phyloP scores from a whole-genome alignment of 305 asterid species.

The Fraxinus nigra region DNA sequence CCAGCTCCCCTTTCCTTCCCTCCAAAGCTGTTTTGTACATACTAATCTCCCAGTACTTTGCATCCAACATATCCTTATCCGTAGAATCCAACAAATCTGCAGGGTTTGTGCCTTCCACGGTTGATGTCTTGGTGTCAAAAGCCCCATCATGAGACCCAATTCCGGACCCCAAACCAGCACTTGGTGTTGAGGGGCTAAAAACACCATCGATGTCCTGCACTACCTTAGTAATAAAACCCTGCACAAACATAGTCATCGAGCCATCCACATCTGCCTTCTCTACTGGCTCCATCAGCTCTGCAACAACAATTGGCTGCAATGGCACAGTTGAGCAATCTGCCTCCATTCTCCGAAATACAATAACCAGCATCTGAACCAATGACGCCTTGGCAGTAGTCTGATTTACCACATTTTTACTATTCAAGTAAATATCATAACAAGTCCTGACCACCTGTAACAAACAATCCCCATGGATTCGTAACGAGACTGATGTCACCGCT shows the following conservation, averaged over 20 bases:
- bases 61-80: slow-evolving; percentile 98
- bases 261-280: slow-evolving; percentile 87
- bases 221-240: slow-evolving; percentile 84
- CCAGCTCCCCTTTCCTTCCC: slow-evolving; percentile 96
- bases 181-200: slow-evolving; percentile 68
- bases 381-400: slow-evolving; percentile 97
- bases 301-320: slow-evolving; percentile 91
- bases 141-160: slow-evolving; percentile 86
- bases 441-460: slow-evolving; percentile 86
- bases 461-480: slow-evolving; percentile 89
- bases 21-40: slow-evolving; percentile 97
- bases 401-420: slow-evolving; percentile 87
- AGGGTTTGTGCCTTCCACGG: slow-evolving; percentile 94
- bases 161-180: slow-evolving; percentile 38
- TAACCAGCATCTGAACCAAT: slow-evolving; percentile 90
- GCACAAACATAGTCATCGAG: slow-evolving; percentile 82
- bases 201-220: slow-evolving; percentile 95
- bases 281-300: slow-evolving; percentile 85
- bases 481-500: slow-evolving; percentile 72
- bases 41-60: slow-evolving; percentile 99
- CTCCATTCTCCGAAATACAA: slow-evolving; percentile 97
- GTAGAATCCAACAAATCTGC: slow-evolving; percentile 97
- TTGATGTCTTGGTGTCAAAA: slow-evolving; percentile 84
- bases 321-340: slow-evolving; percentile 98
- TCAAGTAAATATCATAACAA: slow-evolving; percentile 78